Base-by-base conservation (phyloP, 2,329 filamentous ascomycete genomes). In the Fusarium transvaalense region DNA sequence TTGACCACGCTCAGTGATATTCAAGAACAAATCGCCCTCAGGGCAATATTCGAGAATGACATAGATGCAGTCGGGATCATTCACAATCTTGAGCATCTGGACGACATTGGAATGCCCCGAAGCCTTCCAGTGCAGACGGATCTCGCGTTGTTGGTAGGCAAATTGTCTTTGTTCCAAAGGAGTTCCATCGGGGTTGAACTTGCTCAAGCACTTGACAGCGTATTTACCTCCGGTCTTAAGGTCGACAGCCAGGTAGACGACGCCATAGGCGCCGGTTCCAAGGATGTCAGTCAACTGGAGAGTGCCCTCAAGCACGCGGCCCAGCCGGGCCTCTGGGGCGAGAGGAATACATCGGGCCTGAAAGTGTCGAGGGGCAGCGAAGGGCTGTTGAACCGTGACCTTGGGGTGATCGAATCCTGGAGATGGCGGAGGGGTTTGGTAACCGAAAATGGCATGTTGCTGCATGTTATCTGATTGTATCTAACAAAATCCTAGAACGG, bases 1-100 rank as follows among this genome's bases (percentile, higher is more conserved):
- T 79, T 93, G 92, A 78, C 94, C 92, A 76, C 92, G 89, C 81
- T 98, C 95, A 66, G 96, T 98, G 82, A 99, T 99, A 83, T 97
- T 97, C 79, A 92, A 91, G 82, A 99, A 99, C 69, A 99, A 83
- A 79, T 99, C 96, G 76, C 96, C 96, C 80, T 98, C 96, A 9
- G 94, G 93, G 83, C 95, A 98, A 80, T 94, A 98, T 80, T 99
- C 96, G 78, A 99, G 87, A 71, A 99, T 92, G 74, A 98, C 95
- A 81, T 93, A 98, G 69, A 94, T 97, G 86, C 94, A 97, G 79
- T 97, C 94, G 64, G 88, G 85, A 75, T 92, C 91, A 80, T 97
- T 93, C 83, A 98, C 89, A 76, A 98, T 97, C 85, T 96, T 94
- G 73, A 93, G 86, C 85, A 99, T 88, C 73, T 94, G 96, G 65